These are phyloP conservation scores for Dothidotthia symphoricarpi DNA, from an alignment of 2,329 filamentous ascomycete genomes.

Conservation along the genomic window DNA sequence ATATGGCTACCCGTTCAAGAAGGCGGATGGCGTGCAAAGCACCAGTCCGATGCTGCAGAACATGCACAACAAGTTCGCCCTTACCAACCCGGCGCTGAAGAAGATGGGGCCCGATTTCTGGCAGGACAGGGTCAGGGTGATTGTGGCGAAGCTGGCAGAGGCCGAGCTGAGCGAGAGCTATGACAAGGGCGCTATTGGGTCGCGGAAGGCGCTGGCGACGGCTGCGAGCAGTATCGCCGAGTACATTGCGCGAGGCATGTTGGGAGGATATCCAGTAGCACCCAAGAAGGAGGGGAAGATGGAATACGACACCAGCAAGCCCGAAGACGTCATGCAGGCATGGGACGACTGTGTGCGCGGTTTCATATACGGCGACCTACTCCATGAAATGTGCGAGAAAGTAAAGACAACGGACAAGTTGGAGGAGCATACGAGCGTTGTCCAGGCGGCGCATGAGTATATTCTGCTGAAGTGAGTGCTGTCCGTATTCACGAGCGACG, in stretches of 20 bases:
- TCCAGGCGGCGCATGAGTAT: conserved; percentile 65
- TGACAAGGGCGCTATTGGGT: conserved; percentile 72
- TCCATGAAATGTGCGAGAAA: conserved; percentile 64
- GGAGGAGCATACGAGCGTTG: conserved; percentile 60
- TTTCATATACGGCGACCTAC: conserved; percentile 65
- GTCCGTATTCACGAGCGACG: background rate
- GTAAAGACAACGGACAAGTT: conserved; percentile 61
- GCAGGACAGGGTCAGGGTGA: conserved; percentile 43
- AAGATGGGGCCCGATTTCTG: conserved; percentile 54
- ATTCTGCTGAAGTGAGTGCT: conserved; percentile 66
- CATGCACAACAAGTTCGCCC: conserved; percentile 63
- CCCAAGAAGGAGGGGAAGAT: conserved; percentile 34
- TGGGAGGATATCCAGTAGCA: conserved; percentile 59
- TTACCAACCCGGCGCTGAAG: conserved; percentile 65
- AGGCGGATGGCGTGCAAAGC: conserved; percentile 47
- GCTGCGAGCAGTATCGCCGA: conserved; percentile 69
- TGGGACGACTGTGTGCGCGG: conserved; percentile 67
- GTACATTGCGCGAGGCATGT: conserved; percentile 63
- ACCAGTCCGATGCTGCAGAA: conserved; percentile 66
- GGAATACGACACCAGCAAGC: conserved; percentile 59
- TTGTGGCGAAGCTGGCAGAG: conserved; percentile 53
- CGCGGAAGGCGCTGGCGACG: conserved; percentile 71
- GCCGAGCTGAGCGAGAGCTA: conserved; percentile 77
- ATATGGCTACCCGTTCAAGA: conserved; percentile 70
- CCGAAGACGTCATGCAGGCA: conserved; percentile 60